These are phyloP conservation scores for Podosphaera fusca DNA, from an alignment of 2,329 filamentous ascomycete species.

Conservation along the genomic window DNA sequence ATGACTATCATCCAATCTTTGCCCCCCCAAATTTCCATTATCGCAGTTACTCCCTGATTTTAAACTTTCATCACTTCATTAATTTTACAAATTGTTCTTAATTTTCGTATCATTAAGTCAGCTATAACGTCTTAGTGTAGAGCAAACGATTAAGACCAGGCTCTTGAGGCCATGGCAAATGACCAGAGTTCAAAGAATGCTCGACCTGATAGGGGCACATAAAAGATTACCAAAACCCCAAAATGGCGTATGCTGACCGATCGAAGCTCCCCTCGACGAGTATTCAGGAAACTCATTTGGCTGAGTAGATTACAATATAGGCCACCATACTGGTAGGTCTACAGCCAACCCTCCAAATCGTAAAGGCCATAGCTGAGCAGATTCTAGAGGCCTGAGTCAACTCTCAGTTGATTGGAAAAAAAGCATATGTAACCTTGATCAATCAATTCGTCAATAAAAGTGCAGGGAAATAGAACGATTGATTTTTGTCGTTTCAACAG, in stretches of 20 bases:
- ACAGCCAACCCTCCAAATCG: neutral
- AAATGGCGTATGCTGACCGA: neutral
- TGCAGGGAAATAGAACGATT: neutral
- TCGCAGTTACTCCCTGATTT: too few relatives aligned
- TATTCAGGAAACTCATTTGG: neutral
- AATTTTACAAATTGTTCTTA: too few relatives aligned
- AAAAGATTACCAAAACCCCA: neutral
- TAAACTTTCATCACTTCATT: too few relatives aligned
- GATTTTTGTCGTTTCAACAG: too few relatives aligned
- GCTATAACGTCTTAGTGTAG: too few relatives aligned
- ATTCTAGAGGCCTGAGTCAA: neutral
- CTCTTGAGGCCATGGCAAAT: too few relatives aligned
- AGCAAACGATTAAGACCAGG: too few relatives aligned
- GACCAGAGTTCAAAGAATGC: too few relatives aligned
- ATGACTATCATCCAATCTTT: too few relatives aligned
- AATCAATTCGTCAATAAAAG: neutral
- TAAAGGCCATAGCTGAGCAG: constrained; percentile 1
- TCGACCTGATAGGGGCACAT: neutral
- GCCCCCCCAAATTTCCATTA: too few relatives aligned
- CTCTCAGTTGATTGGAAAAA: neutral
- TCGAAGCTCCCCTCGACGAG: neutral
- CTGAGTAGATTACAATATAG: neutral
- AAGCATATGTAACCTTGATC: neutral
- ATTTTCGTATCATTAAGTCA: too few relatives aligned
- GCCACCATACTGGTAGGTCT: neutral